A percentile compares a stretch with the other conserved stretches of the same genome.
Conservation (phyloP, 2,329 filamentous ascomycete species). For the Colletotrichum sp. region DNA sequence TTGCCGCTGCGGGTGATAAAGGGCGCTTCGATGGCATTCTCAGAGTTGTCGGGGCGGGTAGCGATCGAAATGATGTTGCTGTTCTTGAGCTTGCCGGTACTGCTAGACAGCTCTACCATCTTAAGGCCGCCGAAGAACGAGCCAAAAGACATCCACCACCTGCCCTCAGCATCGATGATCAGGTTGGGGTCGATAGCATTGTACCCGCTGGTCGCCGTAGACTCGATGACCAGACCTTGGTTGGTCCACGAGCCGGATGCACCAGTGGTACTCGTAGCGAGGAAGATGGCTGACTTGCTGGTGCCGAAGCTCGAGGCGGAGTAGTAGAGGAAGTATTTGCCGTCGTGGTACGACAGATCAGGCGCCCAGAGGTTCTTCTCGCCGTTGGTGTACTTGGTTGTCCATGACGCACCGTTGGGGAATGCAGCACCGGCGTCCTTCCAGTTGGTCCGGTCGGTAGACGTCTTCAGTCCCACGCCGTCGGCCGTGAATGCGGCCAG, state of each 20-base stretch:
- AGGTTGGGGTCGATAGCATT: conserved; percentile 36
- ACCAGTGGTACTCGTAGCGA: conserved; percentile 33
- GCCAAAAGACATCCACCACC: conserved; percentile 36
- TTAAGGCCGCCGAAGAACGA: conserved; percentile 37
- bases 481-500: conserved; percentile 30
- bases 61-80: conserved; percentile 29
- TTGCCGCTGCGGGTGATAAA: conserved; percentile 30
- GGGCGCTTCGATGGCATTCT: conserved; percentile 33
- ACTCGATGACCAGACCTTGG: conserved; percentile 31
- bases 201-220: conserved; percentile 25
- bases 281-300: conserved; percentile 33
- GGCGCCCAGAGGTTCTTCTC: conserved; percentile 53
- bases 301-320: conserved; percentile 34
- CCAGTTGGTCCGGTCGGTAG: conserved; percentile 35
- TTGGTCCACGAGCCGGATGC: conserved; percentile 34
- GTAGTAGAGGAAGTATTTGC: conserved; percentile 36
- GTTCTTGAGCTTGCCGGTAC: conserved; percentile 27
- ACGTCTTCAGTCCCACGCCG: conserved; percentile 34
- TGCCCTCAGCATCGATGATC: conserved; percentile 28
- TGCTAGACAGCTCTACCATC: conserved; percentile 28
- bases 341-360: conserved; percentile 48
- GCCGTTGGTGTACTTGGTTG: conserved; percentile 31
- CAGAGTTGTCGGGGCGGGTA: conserved; percentile 20
- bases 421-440: conserved; percentile 32
- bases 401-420: conserved; percentile 35